Base-by-base conservation (phyloP, 1,284 basidiomycete genomes). In the Caloboletus inedulis region DNA sequence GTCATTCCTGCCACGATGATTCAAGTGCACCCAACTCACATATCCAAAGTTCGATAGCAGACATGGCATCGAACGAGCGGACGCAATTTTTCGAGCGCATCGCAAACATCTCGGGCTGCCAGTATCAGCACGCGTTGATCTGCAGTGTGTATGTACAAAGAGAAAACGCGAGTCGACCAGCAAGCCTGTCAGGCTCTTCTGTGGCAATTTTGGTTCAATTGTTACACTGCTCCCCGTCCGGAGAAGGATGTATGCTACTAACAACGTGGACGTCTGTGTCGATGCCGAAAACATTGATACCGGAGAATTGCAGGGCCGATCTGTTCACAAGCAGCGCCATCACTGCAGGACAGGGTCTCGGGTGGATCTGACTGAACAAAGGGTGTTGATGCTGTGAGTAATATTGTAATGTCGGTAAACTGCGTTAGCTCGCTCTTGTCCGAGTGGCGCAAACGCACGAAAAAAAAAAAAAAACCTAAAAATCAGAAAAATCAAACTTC, bases 341-440 rank as follows among this genome's bases (percentile, higher is more conserved):
- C 56, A 5, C 57, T 53, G 19, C 56, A 59, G 12, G 21, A 59
- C 31, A 59, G 29, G 57, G 57, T 19, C 29, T 55, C 10, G 59
- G 41, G 33, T 27, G 7, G 25, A 57, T 52, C 4, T 57, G 56
- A 36, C 52, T 51, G 37, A 57, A 57, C 10, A 57, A 12, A 19
- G 43, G 13, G 29, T 56, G 56, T 33, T 57, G 47, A 36, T 57
- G 6, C 23, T 57, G 37, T 53, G 57, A 45, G 56, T 29, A 25
- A 25, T 34, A 57, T 59, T 13, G 57, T 39, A 33, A 43, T 10
- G 30, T n/a, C n/a, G 47, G 41, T 23, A 59, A 19, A 23, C 40
- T n/a, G n/a, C n/a, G n/a, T n/a, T n/a, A n/a, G n/a, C n/a, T n/a
- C n/a, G n/a, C n/a, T n/a, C n/a, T n/a, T n/a, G n/a, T n/a, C n/a